Base-by-base conservation (phyloP, 805 yeast species). In the Myxozyma udenii region DNA sequence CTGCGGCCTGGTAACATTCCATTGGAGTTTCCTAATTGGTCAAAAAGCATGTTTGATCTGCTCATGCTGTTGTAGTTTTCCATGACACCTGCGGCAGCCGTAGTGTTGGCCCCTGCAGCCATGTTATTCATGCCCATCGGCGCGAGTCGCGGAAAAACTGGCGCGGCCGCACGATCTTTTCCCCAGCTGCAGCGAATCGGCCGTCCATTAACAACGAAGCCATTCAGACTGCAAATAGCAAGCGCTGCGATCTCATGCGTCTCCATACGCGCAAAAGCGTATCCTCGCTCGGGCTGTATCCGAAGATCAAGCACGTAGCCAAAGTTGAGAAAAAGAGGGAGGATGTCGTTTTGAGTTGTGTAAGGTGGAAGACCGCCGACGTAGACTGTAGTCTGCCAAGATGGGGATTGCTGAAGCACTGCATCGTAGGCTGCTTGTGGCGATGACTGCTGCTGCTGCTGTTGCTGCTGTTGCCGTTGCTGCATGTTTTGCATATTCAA, bases 121-220 rank as follows among this genome's bases (percentile, higher is more conserved):
- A 9, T 23, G 1, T 21, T 30, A 21, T 36, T 45, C 48, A 43
- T 41, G 18, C 52, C 58, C 23, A 44, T 51, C 21, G 44, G 43
- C 46, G 41, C 33, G 6, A n/a, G n/a, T n/a, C n/a, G n/a, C n/a
- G n/a, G n/a, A n/a, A n/a, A n/a, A n/a, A n/a, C n/a, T n/a, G n/a
- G n/a, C n/a, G n/a, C n/a, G n/a, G n/a, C 28, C 36, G 49, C 16
- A 36, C 52, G 59, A 55, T 75, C 85, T 67, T 82, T 85, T 47
- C 95, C 96, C 96, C 96, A 89, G 30, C 95, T 90, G 61, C 88
- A 81, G 65, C 83, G 84, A 65, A 87, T 69, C 21, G 85, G 83
- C 65, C 95, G 77, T 21, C 95, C 95, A 64, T 84, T 83, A 61
- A 87, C 70, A 56, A 68, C 68, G 41, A 52, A 58, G 0, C 95